Evolutionary conservation across 257 asterid genomes (phyloP).

Genomic region (Leonotis leonurus): DNA sequence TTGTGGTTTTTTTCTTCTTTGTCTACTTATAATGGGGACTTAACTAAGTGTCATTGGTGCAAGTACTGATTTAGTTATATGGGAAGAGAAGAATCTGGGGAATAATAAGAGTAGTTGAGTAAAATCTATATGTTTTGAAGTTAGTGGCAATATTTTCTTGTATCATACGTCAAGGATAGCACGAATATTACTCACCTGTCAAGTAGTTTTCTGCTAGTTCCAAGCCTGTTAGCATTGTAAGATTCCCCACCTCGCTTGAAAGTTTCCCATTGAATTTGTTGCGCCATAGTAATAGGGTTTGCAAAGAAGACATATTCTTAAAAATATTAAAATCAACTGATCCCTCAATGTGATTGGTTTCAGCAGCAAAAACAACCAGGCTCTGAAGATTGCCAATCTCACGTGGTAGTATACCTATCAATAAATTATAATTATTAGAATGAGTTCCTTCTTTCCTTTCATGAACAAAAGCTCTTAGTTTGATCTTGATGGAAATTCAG

Average conservation of each 20-base stretch:
- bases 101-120: too few relatives aligned
- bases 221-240: background rate
- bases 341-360: background rate
- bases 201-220: background rate
- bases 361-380: background rate
- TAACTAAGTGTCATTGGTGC: too few relatives aligned
- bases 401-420: constrained; percentile 5
- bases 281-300: background rate
- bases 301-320: constrained; percentile 16
- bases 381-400: constrained; percentile 9
- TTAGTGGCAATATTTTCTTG: background rate
- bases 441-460: too few relatives aligned
- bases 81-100: background rate
- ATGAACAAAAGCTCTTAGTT: too few relatives aligned
- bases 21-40: too few relatives aligned
- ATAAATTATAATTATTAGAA: background rate
- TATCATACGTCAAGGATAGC: background rate
- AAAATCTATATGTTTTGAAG: background rate
- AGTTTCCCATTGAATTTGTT: constrained; percentile 9
- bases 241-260: constrained; percentile 15
- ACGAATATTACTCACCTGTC: background rate
- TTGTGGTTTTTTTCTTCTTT: too few relatives aligned
- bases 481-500: background rate
- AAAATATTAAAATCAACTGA: background rate
- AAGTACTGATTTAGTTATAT: too few relatives aligned